A percentile compares a stretch with the other conserved stretches of the same genome.
Evolutionary conservation across 2,329 filamentous ascomycete genomes (phyloP).

Genomic region (Fusarium chaquense): DNA sequence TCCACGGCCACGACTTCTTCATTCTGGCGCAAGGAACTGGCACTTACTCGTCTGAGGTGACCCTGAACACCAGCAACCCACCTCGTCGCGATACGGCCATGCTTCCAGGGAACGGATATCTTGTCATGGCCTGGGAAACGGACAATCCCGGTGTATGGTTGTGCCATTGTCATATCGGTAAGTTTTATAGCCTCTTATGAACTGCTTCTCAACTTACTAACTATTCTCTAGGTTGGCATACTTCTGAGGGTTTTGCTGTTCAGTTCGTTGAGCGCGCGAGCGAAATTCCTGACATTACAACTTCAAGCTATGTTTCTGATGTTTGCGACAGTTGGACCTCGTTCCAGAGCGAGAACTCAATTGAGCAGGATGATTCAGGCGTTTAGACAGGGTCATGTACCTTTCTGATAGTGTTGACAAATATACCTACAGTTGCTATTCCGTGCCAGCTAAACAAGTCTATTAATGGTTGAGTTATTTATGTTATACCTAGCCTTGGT

Average conservation of each 20-base stretch:
- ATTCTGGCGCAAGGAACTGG: conserved; percentile 45
- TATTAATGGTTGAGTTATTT: too few relatives aligned
- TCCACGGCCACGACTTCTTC: conserved; percentile 54
- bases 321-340: conserved; percentile 11
- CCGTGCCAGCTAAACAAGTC: too few relatives aligned
- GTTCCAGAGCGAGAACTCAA: conserved; percentile 2
- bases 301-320: conserved; percentile 17
- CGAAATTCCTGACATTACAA: conserved; percentile 4
- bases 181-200: background rate
- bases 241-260: conserved; percentile 12
- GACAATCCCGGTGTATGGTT: conserved; percentile 64
- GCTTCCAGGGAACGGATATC: conserved; percentile 57
- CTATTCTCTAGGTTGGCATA: background rate
- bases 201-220: rapidly evolving
- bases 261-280: conserved; percentile 18
- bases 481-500: too few relatives aligned
- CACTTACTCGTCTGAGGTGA: conserved; percentile 5
- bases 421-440: too few relatives aligned
- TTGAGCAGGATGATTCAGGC: conserved; percentile 12
- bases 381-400: background rate
- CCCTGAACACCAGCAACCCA: conserved; percentile 55
- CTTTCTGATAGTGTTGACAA: too few relatives aligned
- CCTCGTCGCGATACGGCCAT: conserved; percentile 65
- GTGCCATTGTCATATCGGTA: conserved; percentile 62
- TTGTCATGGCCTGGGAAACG: conserved; percentile 63